Evolutionary conservation across 2,329 filamentous ascomycete genomes (phyloP).

Genomic region (Penicillium sp.): DNA sequence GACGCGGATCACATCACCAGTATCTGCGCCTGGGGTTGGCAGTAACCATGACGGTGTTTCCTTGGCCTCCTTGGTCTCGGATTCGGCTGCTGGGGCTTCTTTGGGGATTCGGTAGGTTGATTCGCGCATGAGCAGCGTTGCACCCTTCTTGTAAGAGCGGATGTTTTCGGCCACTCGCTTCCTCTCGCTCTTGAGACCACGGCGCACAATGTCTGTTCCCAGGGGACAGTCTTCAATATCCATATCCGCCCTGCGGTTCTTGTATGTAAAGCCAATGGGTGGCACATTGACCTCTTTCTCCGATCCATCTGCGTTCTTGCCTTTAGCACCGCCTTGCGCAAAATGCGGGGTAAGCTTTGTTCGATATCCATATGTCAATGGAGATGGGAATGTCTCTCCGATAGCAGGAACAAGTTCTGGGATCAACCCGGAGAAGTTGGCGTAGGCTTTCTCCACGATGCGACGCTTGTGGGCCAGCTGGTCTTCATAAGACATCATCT

Average conservation of each 20-base stretch:
- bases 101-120: slow-evolving; percentile 65
- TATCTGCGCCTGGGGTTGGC: slow-evolving; percentile 31
- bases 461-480: slow-evolving; percentile 82
- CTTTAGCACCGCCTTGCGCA: slow-evolving; percentile 64
- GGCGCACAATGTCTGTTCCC: slow-evolving; percentile 79
- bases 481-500: slow-evolving; percentile 88
- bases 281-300: slow-evolving; percentile 65
- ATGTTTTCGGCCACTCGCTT: slow-evolving; percentile 71
- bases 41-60: slow-evolving; percentile 19
- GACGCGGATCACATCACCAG: slow-evolving; percentile 52
- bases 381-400: slow-evolving; percentile 83
- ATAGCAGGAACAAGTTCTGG: slow-evolving; percentile 74
- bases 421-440: slow-evolving; percentile 82
- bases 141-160: slow-evolving; percentile 72
- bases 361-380: slow-evolving; percentile 87
- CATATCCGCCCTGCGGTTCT: slow-evolving; percentile 75
- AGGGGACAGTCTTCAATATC: slow-evolving; percentile 99
- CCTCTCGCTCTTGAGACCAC: slow-evolving; percentile 78
- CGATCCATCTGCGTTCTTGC: slow-evolving; percentile 54
- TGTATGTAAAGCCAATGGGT: slow-evolving; percentile 85
- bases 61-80: slow-evolving; percentile 18
- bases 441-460: slow-evolving; percentile 88
- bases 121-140: slow-evolving; percentile 86
- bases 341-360: slow-evolving; percentile 98
- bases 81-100: slow-evolving; percentile 18